These are phyloP conservation scores for Aureobasidium sp. DNA, from an alignment of 2,329 filamentous ascomycete genomes.

Conservation along the genomic window DNA sequence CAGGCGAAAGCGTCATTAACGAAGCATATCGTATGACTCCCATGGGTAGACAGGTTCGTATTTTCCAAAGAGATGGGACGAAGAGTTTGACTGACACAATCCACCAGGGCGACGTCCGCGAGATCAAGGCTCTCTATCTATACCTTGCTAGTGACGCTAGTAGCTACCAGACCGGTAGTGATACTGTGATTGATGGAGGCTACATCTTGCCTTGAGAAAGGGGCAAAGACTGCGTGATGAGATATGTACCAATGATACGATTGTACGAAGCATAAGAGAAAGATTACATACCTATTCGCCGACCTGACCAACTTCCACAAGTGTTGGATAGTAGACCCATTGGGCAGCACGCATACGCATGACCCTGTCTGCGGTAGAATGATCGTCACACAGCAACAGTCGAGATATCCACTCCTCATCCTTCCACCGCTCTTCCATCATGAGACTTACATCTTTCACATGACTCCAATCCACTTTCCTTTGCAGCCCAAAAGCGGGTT, in stretches of 20 bases:
- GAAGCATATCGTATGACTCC: conserved; percentile 45
- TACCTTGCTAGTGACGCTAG: conserved; percentile 28
- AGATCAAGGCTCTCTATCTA: conserved; percentile 28
- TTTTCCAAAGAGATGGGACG: not conserved
- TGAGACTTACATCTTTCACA: not conserved
- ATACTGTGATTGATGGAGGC: conserved; percentile 28
- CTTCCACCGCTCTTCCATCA: not conserved
- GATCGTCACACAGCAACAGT: not conserved
- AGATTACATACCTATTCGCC: not conserved
- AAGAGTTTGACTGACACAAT: not conserved
- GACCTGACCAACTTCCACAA: not conserved
- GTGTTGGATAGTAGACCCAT: not conserved
- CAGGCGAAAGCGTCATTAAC: conserved; percentile 34
- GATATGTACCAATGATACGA: not conserved
- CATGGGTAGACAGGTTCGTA: conserved; percentile 31
- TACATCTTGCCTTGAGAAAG: conserved; percentile 27
- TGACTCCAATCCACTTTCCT: not conserved
- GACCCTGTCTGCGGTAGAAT: not conserved
- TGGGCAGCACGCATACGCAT: not conserved
- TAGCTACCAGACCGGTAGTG: conserved; percentile 27
- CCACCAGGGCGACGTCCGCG: conserved; percentile 22
- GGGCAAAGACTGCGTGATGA: too few relatives aligned
- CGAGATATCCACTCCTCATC: not conserved
- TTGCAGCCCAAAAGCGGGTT: not conserved
- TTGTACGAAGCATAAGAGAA: not conserved